These are phyloP conservation scores for Chamaecyparis obtusa DNA, from an alignment of 75 land plant species.

Conservation along the genomic window DNA sequence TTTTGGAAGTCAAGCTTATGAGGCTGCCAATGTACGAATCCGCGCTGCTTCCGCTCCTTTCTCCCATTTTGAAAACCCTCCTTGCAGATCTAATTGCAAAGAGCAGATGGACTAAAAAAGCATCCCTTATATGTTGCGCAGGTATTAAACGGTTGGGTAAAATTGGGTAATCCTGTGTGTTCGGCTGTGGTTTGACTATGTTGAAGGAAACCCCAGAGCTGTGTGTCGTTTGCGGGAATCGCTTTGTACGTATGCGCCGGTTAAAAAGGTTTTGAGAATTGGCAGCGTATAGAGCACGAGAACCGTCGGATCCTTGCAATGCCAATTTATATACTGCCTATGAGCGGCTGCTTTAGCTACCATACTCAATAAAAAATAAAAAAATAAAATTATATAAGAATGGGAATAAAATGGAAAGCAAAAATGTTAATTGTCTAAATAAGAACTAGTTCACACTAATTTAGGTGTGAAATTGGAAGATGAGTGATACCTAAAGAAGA, in stretches of 20 bases:
- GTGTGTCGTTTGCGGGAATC: background rate
- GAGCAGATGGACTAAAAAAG: background rate
- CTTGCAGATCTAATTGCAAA: background rate
- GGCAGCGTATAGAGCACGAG: background rate
- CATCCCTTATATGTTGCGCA: background rate
- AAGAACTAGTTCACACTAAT: no score
- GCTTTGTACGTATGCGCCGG: background rate
- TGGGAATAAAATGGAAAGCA: no score
- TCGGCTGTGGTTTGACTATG: background rate
- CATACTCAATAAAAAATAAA: no score
- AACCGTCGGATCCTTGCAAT: background rate
- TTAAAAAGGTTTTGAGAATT: background rate
- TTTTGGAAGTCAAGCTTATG: conserved; percentile 75
- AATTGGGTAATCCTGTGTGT: background rate
- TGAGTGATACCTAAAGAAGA: no score
- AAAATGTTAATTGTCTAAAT: no score
- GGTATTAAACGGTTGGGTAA: background rate
- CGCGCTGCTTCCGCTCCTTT: conserved; percentile 17
- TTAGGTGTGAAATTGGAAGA: no score
- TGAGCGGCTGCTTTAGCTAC: background rate
- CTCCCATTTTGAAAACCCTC: conserved; percentile 5
- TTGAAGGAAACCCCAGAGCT: background rate
- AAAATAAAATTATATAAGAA: no score
- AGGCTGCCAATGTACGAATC: conserved; percentile 64
- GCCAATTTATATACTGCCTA: background rate